Base-by-base conservation (phyloP, 2,329 filamentous ascomycete genomes). In the Penicillium nordicum region DNA sequence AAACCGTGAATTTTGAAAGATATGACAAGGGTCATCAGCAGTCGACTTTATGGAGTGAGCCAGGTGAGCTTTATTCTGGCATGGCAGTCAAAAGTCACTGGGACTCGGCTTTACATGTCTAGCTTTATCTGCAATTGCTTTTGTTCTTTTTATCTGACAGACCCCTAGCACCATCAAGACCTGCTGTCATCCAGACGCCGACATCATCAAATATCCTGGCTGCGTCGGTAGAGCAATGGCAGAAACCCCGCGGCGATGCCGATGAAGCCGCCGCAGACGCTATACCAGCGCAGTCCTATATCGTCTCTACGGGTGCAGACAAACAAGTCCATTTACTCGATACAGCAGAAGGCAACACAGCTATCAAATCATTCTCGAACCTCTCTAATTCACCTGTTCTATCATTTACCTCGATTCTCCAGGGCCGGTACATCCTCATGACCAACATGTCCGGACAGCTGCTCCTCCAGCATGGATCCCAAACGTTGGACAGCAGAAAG, bases 361-460 rank as follows among this genome's bases (percentile, higher is more conserved):
- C 53, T 10, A 54, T 65, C 12, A 56, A 44, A 3, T 73, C 72
- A 3, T 65, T 73, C 32, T 40, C 67, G 3, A 60, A 61, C 4
- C 56, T 71, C n/a, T 69, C 68, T 16, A 66, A 70, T 36, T 69
- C 73, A 12, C 83, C 84, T 0, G 78, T 85, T 32, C 69, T 87
- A 11, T 84, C 82, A 21, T 75, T 78, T 50, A 67, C 73, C 29
- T 71, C 76, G 7, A 59, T 84, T 7, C 63, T 71, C 6, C 61
- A 73, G n/a, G 73, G 73, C 4, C 62, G 61, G 47, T 78, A 78
- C 61, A 61, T 84, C 14, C 66, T 85, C n/a, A 74, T 79, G 49
- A 78, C 80, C 18, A 82, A 79, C 43, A 86, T 86, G 84, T 85
- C 83, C 10, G 84, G 84, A 5, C 79, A 81, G 52, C 63, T 86